Percentiles rank a stretch among this genome's conserved stretches.
phyloP scores from a whole-genome alignment of 176 grass and related monocot genomes.

The Avena atlantica region DNA sequence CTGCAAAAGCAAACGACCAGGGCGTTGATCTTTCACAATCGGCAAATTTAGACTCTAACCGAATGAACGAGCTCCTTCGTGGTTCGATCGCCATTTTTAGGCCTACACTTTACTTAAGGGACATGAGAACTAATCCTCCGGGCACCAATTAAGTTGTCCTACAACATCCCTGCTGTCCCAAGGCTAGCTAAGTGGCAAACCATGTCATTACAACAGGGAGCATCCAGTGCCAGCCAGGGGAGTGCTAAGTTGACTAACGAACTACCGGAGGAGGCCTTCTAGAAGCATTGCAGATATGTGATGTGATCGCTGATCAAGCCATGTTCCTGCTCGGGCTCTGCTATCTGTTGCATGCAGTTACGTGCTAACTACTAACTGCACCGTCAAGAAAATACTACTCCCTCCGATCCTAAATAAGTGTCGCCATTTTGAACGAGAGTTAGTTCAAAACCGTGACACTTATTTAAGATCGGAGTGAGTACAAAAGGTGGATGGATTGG shows the following conservation, averaged over 20 bases:
- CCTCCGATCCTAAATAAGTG: too few species aligned
- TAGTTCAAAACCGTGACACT: too few species aligned
- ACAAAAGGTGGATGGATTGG: not conserved
- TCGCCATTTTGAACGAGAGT: too few species aligned
- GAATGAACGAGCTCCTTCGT: too few species aligned
- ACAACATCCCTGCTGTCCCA: conserved; percentile 25
- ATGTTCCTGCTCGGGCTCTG: not conserved
- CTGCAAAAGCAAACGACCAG: not conserved
- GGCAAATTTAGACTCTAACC: too few species aligned
- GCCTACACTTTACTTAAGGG: not conserved
- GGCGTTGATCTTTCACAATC: too few species aligned
- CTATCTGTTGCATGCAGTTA: not conserved
- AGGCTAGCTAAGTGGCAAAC: not conserved
- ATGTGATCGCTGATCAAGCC: not conserved
- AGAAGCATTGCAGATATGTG: not conserved
- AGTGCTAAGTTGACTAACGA: not conserved
- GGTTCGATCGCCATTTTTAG: conserved; percentile 6
- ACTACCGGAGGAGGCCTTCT: conserved; percentile 11
- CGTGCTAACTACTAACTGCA: conserved; percentile 19
- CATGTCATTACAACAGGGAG: not conserved
- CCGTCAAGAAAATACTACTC: not conserved
- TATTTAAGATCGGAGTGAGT: too few species aligned
- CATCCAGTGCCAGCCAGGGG: not conserved
- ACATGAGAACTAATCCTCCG: conserved; percentile 42
- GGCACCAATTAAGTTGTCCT: not conserved